Conservation (phyloP, 257 asterid genomes). For the Coffea canephora region DNA sequence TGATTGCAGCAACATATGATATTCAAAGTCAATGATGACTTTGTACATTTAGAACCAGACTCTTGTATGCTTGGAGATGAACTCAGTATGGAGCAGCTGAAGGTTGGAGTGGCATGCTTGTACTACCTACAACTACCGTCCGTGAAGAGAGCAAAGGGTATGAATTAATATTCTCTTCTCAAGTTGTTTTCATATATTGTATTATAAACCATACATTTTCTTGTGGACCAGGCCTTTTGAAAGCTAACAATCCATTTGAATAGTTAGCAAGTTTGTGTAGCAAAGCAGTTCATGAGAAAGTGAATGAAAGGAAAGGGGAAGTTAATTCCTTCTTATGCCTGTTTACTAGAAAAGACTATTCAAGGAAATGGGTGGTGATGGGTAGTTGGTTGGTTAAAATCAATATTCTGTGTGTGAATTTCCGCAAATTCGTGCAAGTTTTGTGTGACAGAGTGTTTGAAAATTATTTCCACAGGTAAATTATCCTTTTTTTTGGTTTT, state of each 20-base stretch:
- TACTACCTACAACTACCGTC: constrained; percentile 62
- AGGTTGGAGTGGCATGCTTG: constrained; percentile 80
- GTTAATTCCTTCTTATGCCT: not conserved
- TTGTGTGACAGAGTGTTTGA: too few species aligned
- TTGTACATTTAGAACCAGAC: constrained; percentile 47
- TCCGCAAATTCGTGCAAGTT: too few species aligned
- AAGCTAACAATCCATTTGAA: not conserved
- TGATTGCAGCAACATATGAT: constrained; percentile 53
- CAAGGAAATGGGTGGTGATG: too few species aligned
- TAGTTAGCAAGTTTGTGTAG: not conserved
- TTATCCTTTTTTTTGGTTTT: too few species aligned
- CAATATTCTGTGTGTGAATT: too few species aligned
- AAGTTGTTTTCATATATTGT: not conserved
- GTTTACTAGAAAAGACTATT: not conserved
- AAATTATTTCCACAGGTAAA: too few species aligned
- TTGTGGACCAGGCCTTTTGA: not conserved
- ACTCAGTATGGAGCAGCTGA: constrained; percentile 61
- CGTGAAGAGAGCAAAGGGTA: constrained; percentile 80
- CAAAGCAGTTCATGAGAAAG: not conserved
- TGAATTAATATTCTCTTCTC: constrained; percentile 12
- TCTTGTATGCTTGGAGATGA: constrained; percentile 40
- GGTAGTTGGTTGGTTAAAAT: too few species aligned
- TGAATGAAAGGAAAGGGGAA: not conserved
- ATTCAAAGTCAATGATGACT: constrained; percentile 56
- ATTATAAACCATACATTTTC: not conserved